Base-by-base conservation (phyloP, 805 yeast genomes). In the Lachancea quebecensis region DNA sequence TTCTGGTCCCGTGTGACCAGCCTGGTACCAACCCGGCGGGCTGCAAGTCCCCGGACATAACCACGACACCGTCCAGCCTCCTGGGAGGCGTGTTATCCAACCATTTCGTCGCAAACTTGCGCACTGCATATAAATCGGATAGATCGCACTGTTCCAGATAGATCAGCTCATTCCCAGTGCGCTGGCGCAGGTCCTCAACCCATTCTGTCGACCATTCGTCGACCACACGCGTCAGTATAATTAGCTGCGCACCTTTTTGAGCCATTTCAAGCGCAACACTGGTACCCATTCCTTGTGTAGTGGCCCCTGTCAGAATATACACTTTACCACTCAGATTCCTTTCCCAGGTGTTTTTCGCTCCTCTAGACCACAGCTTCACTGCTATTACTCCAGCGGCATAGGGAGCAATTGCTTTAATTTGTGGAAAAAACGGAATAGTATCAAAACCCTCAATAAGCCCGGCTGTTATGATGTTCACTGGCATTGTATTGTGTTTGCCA, bases 71-170 rank as follows among this genome's bases (percentile, higher is more conserved):
- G 65, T 93, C 99, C 38, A 93, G 70, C 45, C 99, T 67, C 56
- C 99, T 74, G 10, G 96, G 93, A 2, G 96, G 95, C 29, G 80
- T 69, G 58, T 85, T 89, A 62, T 93, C 95, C 48, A 93, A 72
- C 98, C 98, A 93, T 48, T 74, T 80, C 1, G 98, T 90, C 27
- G 96, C 97, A 69, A 93, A 93, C 59, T 81, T 80, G 55, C 99
- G 74, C 10, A 93, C 75, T 2, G 89, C 80, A 58, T 81, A 70
- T 46, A 93, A 68, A 44, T 86, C 81, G 14, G 78, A 69, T 46
- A 93, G 70, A 61, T 93, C 95, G 63, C 95, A 88, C 54, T 81
- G 77, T 59, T 93, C 99, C n/a, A 93, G 90, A 63, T 86, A 91
- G 38, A 93, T 78, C 72, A 91, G 62, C 43, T 74, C 74, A 65